A percentile compares a stretch with the other conserved stretches of the same genome.
Conservation (phyloP, 805 yeast species). For the Yueomyces sinensis region DNA sequence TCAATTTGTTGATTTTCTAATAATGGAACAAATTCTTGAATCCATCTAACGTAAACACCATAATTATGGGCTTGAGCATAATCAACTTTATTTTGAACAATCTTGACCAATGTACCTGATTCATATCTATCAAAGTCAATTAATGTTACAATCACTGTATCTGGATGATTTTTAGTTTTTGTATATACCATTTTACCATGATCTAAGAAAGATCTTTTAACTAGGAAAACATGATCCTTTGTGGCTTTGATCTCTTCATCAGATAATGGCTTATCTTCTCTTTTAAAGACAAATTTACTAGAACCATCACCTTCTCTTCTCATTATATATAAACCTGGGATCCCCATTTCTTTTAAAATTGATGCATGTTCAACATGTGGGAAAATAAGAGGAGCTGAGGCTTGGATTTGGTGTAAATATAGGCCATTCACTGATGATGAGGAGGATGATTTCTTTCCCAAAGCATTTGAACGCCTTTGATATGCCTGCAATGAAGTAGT, state of each 20-base stretch:
- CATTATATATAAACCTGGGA: slow-evolving; percentile 37
- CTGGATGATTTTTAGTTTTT: slow-evolving; percentile 32
- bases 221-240: slow-evolving; percentile 26
- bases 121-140: slow-evolving; percentile 62
- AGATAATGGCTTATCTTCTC: slow-evolving; percentile 29
- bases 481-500: no score
- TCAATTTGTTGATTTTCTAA: slow-evolving; percentile 32
- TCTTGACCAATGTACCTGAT: slow-evolving; percentile 42
- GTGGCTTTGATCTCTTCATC: slow-evolving; percentile 23
- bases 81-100: slow-evolving; percentile 78
- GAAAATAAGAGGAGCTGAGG: slow-evolving; percentile 33
- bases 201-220: slow-evolving; percentile 45
- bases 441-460: not conserved
- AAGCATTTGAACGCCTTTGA: no score
- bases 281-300: slow-evolving; percentile 24
- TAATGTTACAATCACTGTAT: slow-evolving; percentile 63
- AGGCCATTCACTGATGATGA: no score
- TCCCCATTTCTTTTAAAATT: slow-evolving; percentile 41
- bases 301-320: slow-evolving; percentile 34
- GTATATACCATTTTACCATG: slow-evolving; percentile 45
- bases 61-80: slow-evolving; percentile 73
- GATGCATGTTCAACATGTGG: slow-evolving; percentile 70
- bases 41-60: slow-evolving; percentile 77
- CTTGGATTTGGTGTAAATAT: not conserved
- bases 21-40: slow-evolving; percentile 65